Conservation (phyloP, 2,329 filamentous ascomycete genomes). For the Drechslerella coelobrocha region DNA sequence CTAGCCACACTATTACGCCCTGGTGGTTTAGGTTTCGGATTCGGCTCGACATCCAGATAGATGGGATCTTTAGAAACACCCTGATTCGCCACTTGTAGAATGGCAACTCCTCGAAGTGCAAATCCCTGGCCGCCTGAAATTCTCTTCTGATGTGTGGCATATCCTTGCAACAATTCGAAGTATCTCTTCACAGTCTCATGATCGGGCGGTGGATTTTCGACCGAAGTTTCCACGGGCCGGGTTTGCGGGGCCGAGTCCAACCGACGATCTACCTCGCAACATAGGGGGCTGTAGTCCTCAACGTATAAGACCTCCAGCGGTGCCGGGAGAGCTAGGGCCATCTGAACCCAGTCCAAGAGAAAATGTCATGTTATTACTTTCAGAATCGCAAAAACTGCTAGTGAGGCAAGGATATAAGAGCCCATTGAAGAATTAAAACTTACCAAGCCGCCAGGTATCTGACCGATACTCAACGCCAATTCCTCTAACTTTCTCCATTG, state of each 20-base stretch:
- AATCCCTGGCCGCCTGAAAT: background rate
- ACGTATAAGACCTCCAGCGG: background rate
- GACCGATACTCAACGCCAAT: background rate
- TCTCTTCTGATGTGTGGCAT: too few species aligned
- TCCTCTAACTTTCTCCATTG: background rate
- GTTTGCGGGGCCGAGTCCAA: background rate
- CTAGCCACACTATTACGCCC: background rate
- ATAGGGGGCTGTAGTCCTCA: too few species aligned
- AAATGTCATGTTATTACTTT: background rate
- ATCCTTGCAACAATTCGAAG: background rate
- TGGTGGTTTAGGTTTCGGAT: too few species aligned
- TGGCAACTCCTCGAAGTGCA: background rate
- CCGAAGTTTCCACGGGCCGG: background rate
- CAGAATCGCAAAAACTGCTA: background rate
- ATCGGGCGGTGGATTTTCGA: background rate
- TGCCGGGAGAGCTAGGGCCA: background rate
- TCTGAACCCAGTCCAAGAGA: too few species aligned
- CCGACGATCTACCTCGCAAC: too few species aligned
- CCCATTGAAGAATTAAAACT: background rate
- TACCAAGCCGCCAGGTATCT: background rate
- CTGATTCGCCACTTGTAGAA: too few species aligned
- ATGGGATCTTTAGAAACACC: background rate
- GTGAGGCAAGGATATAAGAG: too few species aligned
- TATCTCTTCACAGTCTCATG: background rate
- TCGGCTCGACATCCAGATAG: too few species aligned